A percentile compares a stretch with the other conserved stretches of the same genome.
These are phyloP conservation scores for Bremia lactucae DNA, from an alignment of 352 stramenopile genomes.

Conservation along the genomic window DNA sequence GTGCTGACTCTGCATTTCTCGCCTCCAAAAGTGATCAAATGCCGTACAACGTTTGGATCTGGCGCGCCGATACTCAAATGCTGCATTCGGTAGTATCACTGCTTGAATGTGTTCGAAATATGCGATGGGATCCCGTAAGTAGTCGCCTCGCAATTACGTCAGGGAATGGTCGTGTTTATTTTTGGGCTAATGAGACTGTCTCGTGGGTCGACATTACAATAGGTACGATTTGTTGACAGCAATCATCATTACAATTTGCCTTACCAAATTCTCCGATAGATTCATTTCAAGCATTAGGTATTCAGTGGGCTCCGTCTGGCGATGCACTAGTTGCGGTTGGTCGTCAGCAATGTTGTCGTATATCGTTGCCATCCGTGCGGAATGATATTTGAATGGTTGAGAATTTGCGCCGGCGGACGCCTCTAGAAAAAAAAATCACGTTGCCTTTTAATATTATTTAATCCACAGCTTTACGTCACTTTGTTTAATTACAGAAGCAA, in stretches of 20 bases:
- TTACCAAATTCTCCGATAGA: constrained; percentile 17
- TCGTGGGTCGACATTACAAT: constrained; percentile 65
- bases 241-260: neutral
- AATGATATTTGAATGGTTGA: neutral
- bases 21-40: constrained; percentile 75
- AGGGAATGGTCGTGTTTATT: constrained; percentile 49
- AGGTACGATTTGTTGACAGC: constrained; percentile 15
- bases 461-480: no score
- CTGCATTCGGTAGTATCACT: constrained; percentile 56
- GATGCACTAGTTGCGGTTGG: constrained; percentile 40
- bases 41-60: constrained; percentile 81
- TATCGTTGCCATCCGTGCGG: constrained; percentile 29
- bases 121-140: constrained; percentile 50
- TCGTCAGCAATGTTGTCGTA: constrained; percentile 59
- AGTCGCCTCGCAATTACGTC: constrained; percentile 48
- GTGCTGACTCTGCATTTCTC: constrained; percentile 51
- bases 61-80: constrained; percentile 61
- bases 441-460: no score
- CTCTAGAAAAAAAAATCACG: neutral
- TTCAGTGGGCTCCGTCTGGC: constrained; percentile 55
- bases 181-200: constrained; percentile 53
- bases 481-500: constrained; percentile 63
- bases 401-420: neutral
- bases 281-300: constrained; percentile 49
- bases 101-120: constrained; percentile 42